Conservation (phyloP, 2,329 filamentous ascomycete genomes). For the Ascochyta rabiei region DNA sequence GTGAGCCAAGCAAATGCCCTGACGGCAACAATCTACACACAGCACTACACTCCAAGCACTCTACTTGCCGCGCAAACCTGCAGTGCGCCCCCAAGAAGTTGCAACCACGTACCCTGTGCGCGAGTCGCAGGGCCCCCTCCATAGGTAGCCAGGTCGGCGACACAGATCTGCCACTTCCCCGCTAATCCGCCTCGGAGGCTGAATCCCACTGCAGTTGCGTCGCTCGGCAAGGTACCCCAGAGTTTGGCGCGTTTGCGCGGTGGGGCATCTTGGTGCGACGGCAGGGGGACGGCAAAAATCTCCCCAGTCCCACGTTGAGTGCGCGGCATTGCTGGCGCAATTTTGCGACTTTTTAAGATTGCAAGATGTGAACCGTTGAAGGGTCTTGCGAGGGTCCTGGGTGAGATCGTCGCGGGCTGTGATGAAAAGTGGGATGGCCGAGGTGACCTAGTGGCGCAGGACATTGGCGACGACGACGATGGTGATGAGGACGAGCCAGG, state of each 20-base stretch:
- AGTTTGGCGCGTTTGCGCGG: background rate
- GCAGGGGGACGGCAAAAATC: background rate
- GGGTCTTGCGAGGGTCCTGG: slow-evolving; percentile 4
- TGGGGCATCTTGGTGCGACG: slow-evolving; percentile 11
- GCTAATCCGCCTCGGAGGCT: background rate
- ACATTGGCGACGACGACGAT: background rate
- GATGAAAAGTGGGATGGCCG: slow-evolving; percentile 10
- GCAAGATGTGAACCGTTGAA: slow-evolving; percentile 10
- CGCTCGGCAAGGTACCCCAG: slow-evolving; percentile 15
- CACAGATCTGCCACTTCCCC: background rate
- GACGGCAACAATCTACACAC: background rate
- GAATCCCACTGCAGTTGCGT: background rate
- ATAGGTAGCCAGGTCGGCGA: background rate
- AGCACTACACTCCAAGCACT: background rate
- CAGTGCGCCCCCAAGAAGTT: background rate
- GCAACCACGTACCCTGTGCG: background rate
- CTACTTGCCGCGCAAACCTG: background rate
- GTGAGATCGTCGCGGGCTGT: background rate
- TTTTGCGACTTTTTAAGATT: background rate
- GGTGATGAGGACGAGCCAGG: background rate
- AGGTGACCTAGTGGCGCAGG: background rate
- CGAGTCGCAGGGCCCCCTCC: too few relatives aligned
- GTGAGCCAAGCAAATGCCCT: background rate
- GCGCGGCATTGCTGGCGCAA: background rate
- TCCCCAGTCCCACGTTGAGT: background rate